Evolutionary conservation across 495 filamentous ascomycete species (phyloP), one percentile per base, ranked within the genome.

Genomic region (Aspergillus conjunctus): DNA sequence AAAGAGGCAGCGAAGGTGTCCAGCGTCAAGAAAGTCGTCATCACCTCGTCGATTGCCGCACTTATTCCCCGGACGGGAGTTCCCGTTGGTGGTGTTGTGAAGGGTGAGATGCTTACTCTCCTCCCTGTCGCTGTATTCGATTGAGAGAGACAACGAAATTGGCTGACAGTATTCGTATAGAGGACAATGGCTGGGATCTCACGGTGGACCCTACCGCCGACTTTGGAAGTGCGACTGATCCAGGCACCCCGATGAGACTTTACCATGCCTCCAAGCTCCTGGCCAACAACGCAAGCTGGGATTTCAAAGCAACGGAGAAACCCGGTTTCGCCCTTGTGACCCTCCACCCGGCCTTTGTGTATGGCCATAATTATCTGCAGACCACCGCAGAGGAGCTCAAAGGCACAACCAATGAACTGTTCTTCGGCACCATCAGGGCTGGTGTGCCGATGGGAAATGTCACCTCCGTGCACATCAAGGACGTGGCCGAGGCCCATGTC

Each of bases 401-500:
- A 3, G 31, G 32, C 9, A 56, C 59, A 14, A 64, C 68, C 6
- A 73, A 74, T 32, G 55, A 53, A 6, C 30, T 61, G 8, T 51
- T 74, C 0, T 73, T 58, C 57, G 26, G 31, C 20, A 21, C 62
- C 4, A 61, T 76, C 14, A 69, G 65, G 62, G 39, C 10, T 5
- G 66, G 61, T 11, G 37, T 18, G 21, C 63, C 67, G 1, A 6
- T 34, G 15, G 45, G 55, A 0, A 54, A 18, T 0, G 46, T 65
- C 4, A 65, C 60, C 1, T 67, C 61, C 31, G 77, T 79, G n/a
- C 70, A 81, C 56, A 61, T 79, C 22, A 63, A 68, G n/a, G 77
- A 81, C 60, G 75, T 79, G 1, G 73, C 73, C 12, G 66, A 71
- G 10, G 73, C 68, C 1, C 70, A 74, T 31, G 45, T 81, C 54